phyloP scores from a whole-genome alignment of 768 basidiomycete genomes.

The Suillus fuscotomentosus region DNA sequence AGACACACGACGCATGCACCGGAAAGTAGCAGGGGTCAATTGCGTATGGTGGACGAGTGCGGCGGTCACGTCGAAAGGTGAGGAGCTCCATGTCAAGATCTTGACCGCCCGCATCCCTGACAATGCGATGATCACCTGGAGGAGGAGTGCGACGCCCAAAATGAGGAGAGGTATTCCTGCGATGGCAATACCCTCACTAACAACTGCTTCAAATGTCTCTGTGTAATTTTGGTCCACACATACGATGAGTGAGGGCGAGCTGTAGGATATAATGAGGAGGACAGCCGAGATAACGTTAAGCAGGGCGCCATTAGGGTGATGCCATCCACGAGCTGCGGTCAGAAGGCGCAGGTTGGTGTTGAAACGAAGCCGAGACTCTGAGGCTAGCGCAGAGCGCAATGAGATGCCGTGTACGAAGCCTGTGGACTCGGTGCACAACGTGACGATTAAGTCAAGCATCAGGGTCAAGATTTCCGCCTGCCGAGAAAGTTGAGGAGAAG shows the following conservation, averaged over 20 bases:
- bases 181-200: neutral
- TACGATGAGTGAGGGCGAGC: slow-evolving; percentile 21
- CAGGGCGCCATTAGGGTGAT: slow-evolving; percentile 22
- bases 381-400: slow-evolving; percentile 25
- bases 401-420: slow-evolving; percentile 27
- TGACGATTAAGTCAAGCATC: slow-evolving; percentile 24
- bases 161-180: neutral
- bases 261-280: slow-evolving; percentile 29
- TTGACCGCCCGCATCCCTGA: neutral
- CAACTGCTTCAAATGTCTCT: too few species aligned
- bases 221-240: neutral
- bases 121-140: neutral
- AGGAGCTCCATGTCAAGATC: slow-evolving; percentile 28
- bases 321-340: slow-evolving; percentile 16
- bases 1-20: neutral
- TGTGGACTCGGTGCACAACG: slow-evolving; percentile 27
- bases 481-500: too few species aligned
- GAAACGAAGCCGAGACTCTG: slow-evolving; percentile 23
- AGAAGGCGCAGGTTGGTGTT: slow-evolving; percentile 30
- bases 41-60: neutral
- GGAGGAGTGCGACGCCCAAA: slow-evolving; percentile 5
- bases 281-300: slow-evolving; percentile 22
- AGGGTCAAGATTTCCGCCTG: slow-evolving; percentile 20
- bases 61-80: slow-evolving; percentile 10
- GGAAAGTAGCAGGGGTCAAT: slow-evolving; percentile 9